Conservation (phyloP, 1,284 basidiomycete genomes). For the Cutaneotrichosporon sp. region DNA sequence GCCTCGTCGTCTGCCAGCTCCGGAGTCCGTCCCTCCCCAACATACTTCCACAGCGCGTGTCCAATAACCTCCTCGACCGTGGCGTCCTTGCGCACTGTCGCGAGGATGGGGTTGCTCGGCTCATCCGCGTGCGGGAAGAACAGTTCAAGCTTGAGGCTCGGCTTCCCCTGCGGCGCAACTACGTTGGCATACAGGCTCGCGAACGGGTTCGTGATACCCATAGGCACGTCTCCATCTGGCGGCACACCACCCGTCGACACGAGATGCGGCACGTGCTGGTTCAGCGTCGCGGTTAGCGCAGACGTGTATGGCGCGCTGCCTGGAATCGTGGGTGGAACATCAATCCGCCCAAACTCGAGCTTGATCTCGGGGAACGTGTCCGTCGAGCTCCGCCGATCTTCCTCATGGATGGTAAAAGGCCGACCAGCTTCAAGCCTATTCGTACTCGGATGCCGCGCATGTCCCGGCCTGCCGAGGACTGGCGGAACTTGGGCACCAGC, state of each 20-base stretch:
- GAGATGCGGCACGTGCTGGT: conserved; percentile 45
- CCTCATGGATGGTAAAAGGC: conserved; percentile 24
- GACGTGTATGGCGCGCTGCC: conserved; percentile 25
- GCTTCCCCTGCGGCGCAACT: conserved; percentile 46
- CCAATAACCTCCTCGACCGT: conserved; percentile 95
- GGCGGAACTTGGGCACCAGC: conserved; percentile 13
- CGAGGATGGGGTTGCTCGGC: conserved; percentile 57
- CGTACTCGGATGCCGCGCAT: conserved; percentile 4
- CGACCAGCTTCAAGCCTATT: conserved; percentile 7
- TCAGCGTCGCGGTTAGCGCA: conserved; percentile 40
- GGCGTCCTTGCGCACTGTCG: conserved; percentile 78
- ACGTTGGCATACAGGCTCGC: conserved; percentile 54
- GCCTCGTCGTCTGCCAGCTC: conserved; percentile 57
- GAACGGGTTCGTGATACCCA: conserved; percentile 48
- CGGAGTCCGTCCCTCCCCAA: conserved; percentile 81
- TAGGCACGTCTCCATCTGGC: not conserved
- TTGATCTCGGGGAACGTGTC: conserved; percentile 26
- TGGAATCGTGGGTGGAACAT: conserved; percentile 1
- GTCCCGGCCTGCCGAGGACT: not conserved
- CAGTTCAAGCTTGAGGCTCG: conserved; percentile 64
- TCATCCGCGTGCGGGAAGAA: conserved; percentile 82
- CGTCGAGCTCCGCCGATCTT: conserved; percentile 31
- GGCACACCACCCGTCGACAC: conserved; percentile 28
- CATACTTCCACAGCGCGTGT: conserved; percentile 84
- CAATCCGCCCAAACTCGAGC: conserved; percentile 28